Percentiles rank a stretch among this genome's conserved stretches.
phyloP scores from a whole-genome alignment of 495 filamentous ascomycete genomes.

The Penicillium salamii region DNA sequence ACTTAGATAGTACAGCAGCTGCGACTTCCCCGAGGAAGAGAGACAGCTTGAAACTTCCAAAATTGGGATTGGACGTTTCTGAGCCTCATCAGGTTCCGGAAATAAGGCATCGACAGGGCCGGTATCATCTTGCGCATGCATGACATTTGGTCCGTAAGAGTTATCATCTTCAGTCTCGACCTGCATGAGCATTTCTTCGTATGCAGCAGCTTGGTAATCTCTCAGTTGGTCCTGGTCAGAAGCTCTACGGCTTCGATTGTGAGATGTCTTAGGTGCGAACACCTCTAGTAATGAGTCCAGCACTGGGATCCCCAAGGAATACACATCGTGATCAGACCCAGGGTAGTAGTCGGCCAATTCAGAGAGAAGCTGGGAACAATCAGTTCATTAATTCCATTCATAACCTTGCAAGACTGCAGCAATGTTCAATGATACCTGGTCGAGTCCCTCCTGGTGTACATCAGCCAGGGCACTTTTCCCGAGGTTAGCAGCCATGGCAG shows the following conservation, averaged over 20 bases:
- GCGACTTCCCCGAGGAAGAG: slow-evolving; percentile 59
- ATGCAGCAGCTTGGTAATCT: slow-evolving; percentile 2
- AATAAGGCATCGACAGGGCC: slow-evolving; percentile 7
- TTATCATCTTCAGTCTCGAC: neutral
- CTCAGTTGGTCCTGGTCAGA: neutral
- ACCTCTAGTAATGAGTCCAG: slow-evolving; percentile 50
- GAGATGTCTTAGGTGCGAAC: slow-evolving; percentile 29
- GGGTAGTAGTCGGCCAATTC: slow-evolving; percentile 32
- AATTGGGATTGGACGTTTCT: slow-evolving; percentile 38
- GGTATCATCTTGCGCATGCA: slow-evolving; percentile 3
- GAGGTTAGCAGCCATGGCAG: slow-evolving; percentile 36
- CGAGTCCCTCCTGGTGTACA: slow-evolving; percentile 60
- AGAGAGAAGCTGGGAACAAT: slow-evolving; percentile 43
- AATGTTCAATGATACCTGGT: slow-evolving; percentile 57
- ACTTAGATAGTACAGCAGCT: slow-evolving; percentile 67
- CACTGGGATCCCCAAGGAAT: slow-evolving; percentile 39
- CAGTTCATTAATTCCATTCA: slow-evolving; percentile 4
- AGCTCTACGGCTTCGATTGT: neutral
- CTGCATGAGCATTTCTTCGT: slow-evolving; percentile 18
- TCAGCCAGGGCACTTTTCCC: slow-evolving; percentile 65
- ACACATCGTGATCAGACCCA: slow-evolving; percentile 1
- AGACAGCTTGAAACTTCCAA: slow-evolving; percentile 56
- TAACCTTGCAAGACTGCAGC: neutral
- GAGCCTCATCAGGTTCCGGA: slow-evolving; percentile 8
- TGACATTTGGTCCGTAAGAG: neutral